Base-by-base conservation (phyloP, 257 asterid genomes). In the Solanum paucissectum region DNA sequence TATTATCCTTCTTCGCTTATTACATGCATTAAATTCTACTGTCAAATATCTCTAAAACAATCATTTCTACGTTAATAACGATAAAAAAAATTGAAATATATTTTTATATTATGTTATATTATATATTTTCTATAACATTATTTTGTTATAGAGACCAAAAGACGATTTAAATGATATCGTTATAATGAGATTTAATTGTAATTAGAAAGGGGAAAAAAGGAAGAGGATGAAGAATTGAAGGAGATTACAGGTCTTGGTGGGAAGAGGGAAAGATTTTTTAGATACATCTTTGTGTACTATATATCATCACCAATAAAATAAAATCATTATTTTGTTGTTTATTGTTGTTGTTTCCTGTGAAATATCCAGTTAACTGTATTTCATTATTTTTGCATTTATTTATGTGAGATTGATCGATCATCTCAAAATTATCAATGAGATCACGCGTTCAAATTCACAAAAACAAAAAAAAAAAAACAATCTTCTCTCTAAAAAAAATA, bases 1-100 rank as follows among this genome's bases (percentile, higher is more conserved):
- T 90, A 37, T 74, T 90, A 46, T 90, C 92, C 86, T 90, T 88
- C 44, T 64, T 83, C 23, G 76, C 92, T 4, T 27, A 66, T 77
- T 90, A 88, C 81, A 83, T 88, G 79, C 89, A 73, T 36, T 90
- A 60, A 87, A 76, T 52, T 21, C 33, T 27, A 36, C 0, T 0
- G 9, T 66, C 9, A 12, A 12, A 25, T 25, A 0, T 12, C 2
- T 66, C 2, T 66, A 66, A 25, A 66, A 25, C 1, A 25, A 49
- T 49, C 3, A 14, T 49, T 0, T 49, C 60, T 49, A 49, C 7
- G 1, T 42, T 11, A 14, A 49, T 49, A 49, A 49, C 7, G 21
- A 49, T 49, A 46, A 5, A 49, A 49, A 42, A 42, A 11, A 42
- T 11, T 42, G 2, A 11, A 42, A 42, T 42, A 11, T 42, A 2